A percentile compares a stretch with the other conserved stretches of the same genome.
Evolutionary conservation across 306 rosid genomes (phyloP).

Genomic region (Delonix regia): DNA sequence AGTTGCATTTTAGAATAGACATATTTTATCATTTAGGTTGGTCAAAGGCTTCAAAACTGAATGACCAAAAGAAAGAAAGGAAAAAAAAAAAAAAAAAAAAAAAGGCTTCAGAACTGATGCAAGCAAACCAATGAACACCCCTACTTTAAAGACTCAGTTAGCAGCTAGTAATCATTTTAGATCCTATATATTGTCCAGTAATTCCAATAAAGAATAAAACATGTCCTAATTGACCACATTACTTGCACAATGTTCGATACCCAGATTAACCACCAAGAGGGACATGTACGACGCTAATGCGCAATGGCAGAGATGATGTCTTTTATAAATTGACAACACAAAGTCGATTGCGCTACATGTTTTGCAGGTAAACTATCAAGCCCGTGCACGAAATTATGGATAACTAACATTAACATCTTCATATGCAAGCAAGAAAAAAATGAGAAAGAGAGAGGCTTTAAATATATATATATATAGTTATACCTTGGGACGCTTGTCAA

Average conservation of each 20-base stretch:
- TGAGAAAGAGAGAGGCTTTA: not conserved
- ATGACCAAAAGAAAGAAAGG: too few relatives aligned
- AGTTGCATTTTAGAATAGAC: not conserved
- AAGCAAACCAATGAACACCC: not conserved
- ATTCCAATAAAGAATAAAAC: not conserved
- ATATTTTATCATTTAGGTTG: not conserved
- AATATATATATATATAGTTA: not conserved
- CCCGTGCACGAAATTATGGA: not conserved
- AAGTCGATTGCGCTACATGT: not conserved
- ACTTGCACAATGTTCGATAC: not conserved
- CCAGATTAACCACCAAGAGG: not conserved
- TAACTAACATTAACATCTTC: conserved; percentile 1
- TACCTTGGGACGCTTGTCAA: conserved; percentile 90
- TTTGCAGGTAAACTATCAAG: not conserved
- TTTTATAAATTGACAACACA: not conserved
- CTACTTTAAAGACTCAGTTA: not conserved
- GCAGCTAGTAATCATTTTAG: not conserved
- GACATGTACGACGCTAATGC: not conserved
- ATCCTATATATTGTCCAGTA: not conserved
- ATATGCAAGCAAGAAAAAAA: not conserved
- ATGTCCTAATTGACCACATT: not conserved
- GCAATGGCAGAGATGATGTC: not conserved
- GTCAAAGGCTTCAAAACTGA: not conserved
- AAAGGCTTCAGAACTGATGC: not conserved
- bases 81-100: too few relatives aligned